phyloP scores from a whole-genome alignment of 257 asterid genomes.

The Cynanchum wilfordii region DNA sequence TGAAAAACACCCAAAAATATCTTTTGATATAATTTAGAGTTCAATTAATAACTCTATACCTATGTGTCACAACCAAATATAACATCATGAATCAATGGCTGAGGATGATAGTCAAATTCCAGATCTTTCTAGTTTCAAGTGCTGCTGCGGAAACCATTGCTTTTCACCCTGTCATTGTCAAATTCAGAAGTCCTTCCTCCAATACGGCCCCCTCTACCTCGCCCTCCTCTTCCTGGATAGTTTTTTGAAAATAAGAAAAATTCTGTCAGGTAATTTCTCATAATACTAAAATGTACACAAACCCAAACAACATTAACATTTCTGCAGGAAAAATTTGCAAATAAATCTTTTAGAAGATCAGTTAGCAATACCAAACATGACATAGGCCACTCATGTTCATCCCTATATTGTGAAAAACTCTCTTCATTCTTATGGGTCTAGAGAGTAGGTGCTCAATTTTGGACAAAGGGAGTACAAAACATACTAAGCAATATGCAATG shows the following conservation, averaged over 20 bases:
- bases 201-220: slow-evolving; percentile 59
- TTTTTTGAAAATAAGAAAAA: not conserved
- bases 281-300: no score
- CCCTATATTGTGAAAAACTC: no score
- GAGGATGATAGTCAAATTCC: slow-evolving; percentile 2
- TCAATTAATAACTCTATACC: not conserved
- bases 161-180: slow-evolving; percentile 19
- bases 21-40: not conserved
- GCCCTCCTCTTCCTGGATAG: slow-evolving; percentile 53
- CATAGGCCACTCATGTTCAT: not conserved
- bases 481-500: not conserved
- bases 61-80: not conserved
- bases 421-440: no score
- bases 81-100: not conserved
- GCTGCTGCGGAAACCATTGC: slow-evolving; percentile 37
- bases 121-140: slow-evolving; percentile 15
- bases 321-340: not conserved
- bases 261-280: not conserved
- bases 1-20: slow-evolving; percentile 6
- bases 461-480: not conserved
- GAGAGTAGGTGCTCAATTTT: no score
- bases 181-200: slow-evolving; percentile 43
- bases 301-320: not conserved
- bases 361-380: not conserved
- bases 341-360: not conserved